A percentile compares a stretch with the other conserved stretches of the same genome.
These are phyloP conservation scores for Vaccinium vitisidaea DNA, from an alignment of 148 eudicot genomes.

Conservation along the genomic window DNA sequence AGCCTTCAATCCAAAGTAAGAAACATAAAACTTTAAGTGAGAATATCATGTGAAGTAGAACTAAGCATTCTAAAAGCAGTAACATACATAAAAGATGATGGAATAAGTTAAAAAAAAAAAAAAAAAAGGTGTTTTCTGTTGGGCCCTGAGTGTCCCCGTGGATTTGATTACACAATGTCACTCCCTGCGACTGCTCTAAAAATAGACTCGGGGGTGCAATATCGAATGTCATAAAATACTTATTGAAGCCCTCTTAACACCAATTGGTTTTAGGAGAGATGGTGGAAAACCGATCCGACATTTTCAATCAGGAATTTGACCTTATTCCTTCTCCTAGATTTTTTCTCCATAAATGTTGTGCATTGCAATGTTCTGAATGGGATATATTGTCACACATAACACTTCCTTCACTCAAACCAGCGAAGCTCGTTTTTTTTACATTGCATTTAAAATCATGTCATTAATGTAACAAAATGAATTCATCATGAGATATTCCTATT, in stretches of 20 bases:
- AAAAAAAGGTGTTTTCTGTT: too few species aligned
- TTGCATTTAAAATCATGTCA: not conserved
- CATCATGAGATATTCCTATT: too few species aligned
- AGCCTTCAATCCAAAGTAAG: constrained; percentile 36
- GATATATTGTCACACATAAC: not conserved
- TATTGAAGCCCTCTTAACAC: too few species aligned
- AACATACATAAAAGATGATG: not conserved
- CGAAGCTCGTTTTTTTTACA: not conserved
- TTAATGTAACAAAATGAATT: not conserved
- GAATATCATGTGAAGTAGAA: not conserved
- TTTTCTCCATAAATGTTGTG: too few species aligned
- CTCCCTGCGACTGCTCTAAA: too few species aligned
- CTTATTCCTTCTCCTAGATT: not conserved
- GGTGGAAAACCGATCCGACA: too few species aligned
- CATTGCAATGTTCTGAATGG: not conserved
- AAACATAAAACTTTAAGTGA: not conserved
- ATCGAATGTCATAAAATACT: too few species aligned
- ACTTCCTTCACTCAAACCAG: not conserved
- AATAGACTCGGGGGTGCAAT: too few species aligned
- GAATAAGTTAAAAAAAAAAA: not conserved
- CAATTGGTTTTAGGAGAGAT: too few species aligned
- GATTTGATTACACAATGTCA: too few species aligned
- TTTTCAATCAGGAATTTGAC: too few species aligned
- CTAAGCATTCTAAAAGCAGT: not conserved
- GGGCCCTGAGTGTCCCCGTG: too few species aligned